phyloP scores from a whole-genome alignment of 768 basidiomycete genomes.

The Lactarius evosmus region DNA sequence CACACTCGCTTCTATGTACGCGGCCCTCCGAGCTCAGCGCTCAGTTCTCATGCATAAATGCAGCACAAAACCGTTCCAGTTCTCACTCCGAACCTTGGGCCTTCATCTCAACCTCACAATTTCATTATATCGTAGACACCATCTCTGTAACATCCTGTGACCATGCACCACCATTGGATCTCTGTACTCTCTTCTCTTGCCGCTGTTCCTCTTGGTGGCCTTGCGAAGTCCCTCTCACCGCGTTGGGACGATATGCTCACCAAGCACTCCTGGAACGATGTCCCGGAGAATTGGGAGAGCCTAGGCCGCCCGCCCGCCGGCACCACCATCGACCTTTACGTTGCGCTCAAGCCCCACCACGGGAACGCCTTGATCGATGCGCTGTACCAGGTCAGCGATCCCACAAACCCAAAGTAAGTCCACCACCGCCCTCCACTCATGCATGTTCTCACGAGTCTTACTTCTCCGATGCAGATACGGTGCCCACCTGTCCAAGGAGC shows the following conservation, averaged over 20 bases:
- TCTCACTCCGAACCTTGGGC: too few species aligned
- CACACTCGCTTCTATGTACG: too few species aligned
- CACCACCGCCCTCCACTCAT: neutral
- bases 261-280: neutral
- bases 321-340: neutral
- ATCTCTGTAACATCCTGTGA: neutral
- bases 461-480: neutral
- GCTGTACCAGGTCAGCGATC: neutral
- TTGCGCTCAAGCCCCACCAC: neutral
- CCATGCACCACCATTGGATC: neutral
- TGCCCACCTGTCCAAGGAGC: neutral
- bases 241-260: neutral
- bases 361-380: neutral
- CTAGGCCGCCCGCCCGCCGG: neutral
- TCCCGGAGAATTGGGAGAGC: neutral
- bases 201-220: neutral
- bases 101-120: neutral
- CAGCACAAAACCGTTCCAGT: too few species aligned
- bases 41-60: too few species aligned
- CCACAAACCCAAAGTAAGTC: neutral
- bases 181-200: neutral
- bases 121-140: neutral
- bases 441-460: neutral
- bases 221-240: neutral
- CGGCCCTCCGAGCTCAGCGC: too few species aligned